These are phyloP conservation scores for Gaeumannomyces sp. DNA, from an alignment of 2,329 filamentous ascomycete species.

Conservation along the genomic window DNA sequence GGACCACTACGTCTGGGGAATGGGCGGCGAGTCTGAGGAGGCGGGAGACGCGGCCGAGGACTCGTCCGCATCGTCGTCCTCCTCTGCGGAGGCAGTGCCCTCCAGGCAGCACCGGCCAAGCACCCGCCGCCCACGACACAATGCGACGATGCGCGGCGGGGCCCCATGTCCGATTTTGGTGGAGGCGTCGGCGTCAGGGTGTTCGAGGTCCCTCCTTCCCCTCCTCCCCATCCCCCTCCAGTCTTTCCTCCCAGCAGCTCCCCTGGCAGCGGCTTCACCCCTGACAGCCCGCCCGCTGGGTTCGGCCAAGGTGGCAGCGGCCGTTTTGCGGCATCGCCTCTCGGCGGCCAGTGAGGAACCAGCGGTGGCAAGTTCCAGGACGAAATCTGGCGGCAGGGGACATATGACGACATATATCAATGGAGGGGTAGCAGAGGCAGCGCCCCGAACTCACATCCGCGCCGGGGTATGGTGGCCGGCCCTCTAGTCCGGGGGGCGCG, in stretches of 20 bases:
- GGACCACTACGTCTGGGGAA: not conserved
- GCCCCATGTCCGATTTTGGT: too few relatives aligned
- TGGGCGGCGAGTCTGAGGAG: not conserved
- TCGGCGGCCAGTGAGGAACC: too few relatives aligned
- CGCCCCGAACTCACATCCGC: not conserved
- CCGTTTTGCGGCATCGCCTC: too few relatives aligned
- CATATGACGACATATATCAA: not conserved
- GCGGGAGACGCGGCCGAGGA: not conserved
- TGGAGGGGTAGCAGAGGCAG: too few relatives aligned
- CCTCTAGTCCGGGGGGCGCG: not conserved
- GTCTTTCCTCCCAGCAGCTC: not conserved
- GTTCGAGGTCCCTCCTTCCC: too few relatives aligned
- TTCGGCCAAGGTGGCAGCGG: not conserved
- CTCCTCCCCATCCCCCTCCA: not conserved
- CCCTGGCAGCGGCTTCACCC: not conserved
- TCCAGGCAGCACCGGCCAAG: too few relatives aligned
- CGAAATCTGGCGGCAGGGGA: too few relatives aligned
- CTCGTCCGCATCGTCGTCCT: not conserved
- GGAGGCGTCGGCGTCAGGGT: not conserved
- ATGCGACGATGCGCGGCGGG: not conserved
- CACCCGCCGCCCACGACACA: too few relatives aligned
- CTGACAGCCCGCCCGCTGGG: not conserved
- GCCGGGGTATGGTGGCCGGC: too few relatives aligned
- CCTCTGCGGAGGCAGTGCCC: not conserved
- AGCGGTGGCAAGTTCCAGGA: too few relatives aligned